Percentiles rank a stretch among this genome's conserved stretches.
Evolutionary conservation across 768 basidiomycete species (phyloP).

Genomic region (Lepiota venenata): DNA sequence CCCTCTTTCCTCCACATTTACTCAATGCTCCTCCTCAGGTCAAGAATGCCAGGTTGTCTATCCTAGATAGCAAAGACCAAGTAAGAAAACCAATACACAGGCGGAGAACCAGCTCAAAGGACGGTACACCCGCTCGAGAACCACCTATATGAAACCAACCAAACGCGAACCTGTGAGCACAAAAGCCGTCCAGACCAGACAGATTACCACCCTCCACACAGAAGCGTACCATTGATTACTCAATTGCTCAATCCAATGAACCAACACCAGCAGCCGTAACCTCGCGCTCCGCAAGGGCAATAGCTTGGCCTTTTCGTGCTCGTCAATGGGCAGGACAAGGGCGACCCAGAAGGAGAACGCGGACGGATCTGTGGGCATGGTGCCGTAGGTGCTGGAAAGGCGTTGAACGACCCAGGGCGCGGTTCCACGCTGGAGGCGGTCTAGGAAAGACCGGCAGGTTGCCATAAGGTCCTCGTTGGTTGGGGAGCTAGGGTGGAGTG

Average conservation of each 20-base stretch:
- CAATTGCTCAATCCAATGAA: slow-evolving; percentile 88
- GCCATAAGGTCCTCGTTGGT: slow-evolving; percentile 55
- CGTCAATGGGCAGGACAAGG: slow-evolving; percentile 86
- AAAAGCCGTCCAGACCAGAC: slow-evolving; percentile 20
- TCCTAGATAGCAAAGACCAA: too few species aligned
- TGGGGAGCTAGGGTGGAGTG: slow-evolving; percentile 29
- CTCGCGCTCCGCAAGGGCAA: slow-evolving; percentile 77
- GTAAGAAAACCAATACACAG: neutral
- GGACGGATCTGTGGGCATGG: slow-evolving; percentile 69
- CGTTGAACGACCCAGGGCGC: slow-evolving; percentile 95
- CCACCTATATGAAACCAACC: slow-evolving; percentile 54
- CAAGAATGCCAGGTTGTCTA: too few species aligned
- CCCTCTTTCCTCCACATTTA: too few species aligned
- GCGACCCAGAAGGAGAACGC: slow-evolving; percentile 91
- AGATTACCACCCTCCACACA: slow-evolving; percentile 18
- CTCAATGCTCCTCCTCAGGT: too few species aligned
- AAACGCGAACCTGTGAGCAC: slow-evolving; percentile 29
- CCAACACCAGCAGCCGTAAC: slow-evolving; percentile 78
- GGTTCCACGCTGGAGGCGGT: slow-evolving; percentile 52
- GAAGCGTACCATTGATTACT: slow-evolving; percentile 49
- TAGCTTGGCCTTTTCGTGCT: slow-evolving; percentile 84
- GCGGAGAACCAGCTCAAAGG: slow-evolving; percentile 21
- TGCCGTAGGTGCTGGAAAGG: slow-evolving; percentile 73
- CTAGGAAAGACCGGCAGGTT: slow-evolving; percentile 41
- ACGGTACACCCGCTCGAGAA: slow-evolving; percentile 69